Evolutionary conservation across 768 basidiomycete genomes (phyloP).

Genomic region (Kwoniella heveanensis): DNA sequence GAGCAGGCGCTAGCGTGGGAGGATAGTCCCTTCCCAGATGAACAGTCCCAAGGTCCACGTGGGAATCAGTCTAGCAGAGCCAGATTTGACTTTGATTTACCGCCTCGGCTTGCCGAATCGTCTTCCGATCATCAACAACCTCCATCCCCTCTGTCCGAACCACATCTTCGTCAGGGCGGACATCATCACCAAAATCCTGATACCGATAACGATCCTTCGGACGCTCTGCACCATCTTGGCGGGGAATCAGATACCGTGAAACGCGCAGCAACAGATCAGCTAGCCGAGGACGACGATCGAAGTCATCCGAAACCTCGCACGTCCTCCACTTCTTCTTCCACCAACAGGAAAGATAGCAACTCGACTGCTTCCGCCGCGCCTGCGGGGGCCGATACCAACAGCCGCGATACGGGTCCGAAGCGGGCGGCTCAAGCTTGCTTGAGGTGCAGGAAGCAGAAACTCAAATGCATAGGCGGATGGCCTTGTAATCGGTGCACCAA

Average conservation of each 20-base stretch:
- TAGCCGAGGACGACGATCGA: constrained; percentile 4
- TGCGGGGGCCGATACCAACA: not conserved
- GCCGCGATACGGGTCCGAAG: not conserved
- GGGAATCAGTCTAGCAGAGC: not conserved
- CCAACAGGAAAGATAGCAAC: not conserved
- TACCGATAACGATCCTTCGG: not conserved
- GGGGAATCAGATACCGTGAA: not conserved
- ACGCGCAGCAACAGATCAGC: not conserved
- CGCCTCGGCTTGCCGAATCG: not conserved
- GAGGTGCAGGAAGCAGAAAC: constrained; percentile 37
- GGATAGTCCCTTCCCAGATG: not conserved
- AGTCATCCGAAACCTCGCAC: constrained; percentile 2
- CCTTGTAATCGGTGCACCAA: constrained; percentile 35
- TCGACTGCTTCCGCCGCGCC: too few species aligned
- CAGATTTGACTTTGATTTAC: not conserved
- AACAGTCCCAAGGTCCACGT: not conserved
- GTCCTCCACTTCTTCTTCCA: not conserved
- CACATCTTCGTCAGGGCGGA: too few species aligned
- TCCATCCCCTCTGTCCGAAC: too few species aligned
- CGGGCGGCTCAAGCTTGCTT: constrained; percentile 39
- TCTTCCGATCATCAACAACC: not conserved
- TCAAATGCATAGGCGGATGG: constrained; percentile 39
- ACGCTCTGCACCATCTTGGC: too few species aligned
- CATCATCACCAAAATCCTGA: not conserved
- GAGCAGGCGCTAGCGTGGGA: not conserved